Evolutionary conservation across 2,329 filamentous ascomycete genomes (phyloP).

Genomic region (Xylaria sp.): DNA sequence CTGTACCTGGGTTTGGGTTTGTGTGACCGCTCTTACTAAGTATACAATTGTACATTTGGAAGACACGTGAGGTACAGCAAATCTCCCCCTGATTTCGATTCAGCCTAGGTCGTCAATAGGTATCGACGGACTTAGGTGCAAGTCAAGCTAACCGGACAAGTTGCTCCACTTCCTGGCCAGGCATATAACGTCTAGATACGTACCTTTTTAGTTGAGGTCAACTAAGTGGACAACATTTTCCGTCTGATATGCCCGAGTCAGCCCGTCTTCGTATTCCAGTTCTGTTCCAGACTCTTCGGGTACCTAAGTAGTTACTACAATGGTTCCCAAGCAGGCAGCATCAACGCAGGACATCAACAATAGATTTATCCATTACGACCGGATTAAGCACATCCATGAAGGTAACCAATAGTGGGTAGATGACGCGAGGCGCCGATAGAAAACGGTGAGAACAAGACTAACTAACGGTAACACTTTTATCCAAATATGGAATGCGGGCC

Average conservation of each 20-base stretch:
- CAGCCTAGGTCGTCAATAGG: not conserved
- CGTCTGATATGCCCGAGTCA: not conserved
- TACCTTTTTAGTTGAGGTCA: no score
- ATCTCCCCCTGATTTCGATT: not conserved
- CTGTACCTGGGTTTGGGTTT: not conserved
- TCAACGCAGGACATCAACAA: not conserved
- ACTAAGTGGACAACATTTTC: not conserved
- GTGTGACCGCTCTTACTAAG: constrained; percentile 7
- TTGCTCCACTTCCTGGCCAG: constrained; percentile 1
- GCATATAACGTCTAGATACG: not conserved
- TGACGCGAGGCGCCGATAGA: not conserved
- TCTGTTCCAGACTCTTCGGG: not conserved
- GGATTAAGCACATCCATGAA: not conserved
- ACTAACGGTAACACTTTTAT: not conserved
- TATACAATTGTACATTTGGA: not conserved
- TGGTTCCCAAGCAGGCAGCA: no score
- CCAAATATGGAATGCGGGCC: constrained; percentile 16
- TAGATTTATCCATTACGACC: not conserved
- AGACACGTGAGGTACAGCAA: not conserved
- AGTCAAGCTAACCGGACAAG: not conserved
- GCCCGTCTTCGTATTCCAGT: not conserved
- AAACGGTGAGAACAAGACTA: not conserved
- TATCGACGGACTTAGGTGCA: not conserved
- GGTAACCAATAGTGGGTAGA: not conserved
- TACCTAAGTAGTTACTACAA: not conserved